A percentile compares a stretch with the other conserved stretches of the same genome.
These are phyloP conservation scores for Cnidoscolus chayamansa DNA, from an alignment of 441 rosid species.

Conservation along the genomic window DNA sequence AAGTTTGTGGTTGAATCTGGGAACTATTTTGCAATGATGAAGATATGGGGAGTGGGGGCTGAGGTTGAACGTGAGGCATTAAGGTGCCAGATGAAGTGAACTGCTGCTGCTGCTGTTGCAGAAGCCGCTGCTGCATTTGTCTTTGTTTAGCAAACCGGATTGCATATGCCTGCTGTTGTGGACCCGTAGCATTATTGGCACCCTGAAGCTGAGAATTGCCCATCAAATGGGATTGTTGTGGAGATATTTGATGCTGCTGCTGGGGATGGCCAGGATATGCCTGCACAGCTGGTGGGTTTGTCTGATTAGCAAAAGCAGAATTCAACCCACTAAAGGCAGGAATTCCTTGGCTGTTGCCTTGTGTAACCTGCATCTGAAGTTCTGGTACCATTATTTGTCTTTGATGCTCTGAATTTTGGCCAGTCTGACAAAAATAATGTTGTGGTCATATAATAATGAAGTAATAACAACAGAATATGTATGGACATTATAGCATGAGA, in stretches of 20 bases:
- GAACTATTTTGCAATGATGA: constrained; percentile 64
- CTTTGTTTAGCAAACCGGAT: constrained; percentile 63
- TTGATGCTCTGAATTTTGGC: constrained; percentile 53
- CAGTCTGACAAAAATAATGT: constrained; percentile 39
- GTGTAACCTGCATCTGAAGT: constrained; percentile 71
- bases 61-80: constrained; percentile 63
- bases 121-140: constrained; percentile 71
- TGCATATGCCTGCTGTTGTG: constrained; percentile 74
- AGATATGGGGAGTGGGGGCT: constrained; percentile 64
- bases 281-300: constrained; percentile 63
- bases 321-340: constrained; percentile 67
- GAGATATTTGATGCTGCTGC: constrained; percentile 69
- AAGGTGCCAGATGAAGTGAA: constrained; percentile 54
- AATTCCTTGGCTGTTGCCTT: constrained; percentile 63
- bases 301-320: constrained; percentile 68
- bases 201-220: constrained; percentile 66
- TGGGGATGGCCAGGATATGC: constrained; percentile 64
- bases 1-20: constrained; percentile 62
- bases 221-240: constrained; percentile 63
- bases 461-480: not conserved
- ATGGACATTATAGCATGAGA: not conserved
- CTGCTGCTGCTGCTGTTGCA: constrained; percentile 71
- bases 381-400: constrained; percentile 61
- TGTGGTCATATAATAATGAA: constrained; percentile 7
- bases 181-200: constrained; percentile 56